Conservation (phyloP, 371 early-diverging fungal genomes). For the Syncephalastrum sp. region DNA sequence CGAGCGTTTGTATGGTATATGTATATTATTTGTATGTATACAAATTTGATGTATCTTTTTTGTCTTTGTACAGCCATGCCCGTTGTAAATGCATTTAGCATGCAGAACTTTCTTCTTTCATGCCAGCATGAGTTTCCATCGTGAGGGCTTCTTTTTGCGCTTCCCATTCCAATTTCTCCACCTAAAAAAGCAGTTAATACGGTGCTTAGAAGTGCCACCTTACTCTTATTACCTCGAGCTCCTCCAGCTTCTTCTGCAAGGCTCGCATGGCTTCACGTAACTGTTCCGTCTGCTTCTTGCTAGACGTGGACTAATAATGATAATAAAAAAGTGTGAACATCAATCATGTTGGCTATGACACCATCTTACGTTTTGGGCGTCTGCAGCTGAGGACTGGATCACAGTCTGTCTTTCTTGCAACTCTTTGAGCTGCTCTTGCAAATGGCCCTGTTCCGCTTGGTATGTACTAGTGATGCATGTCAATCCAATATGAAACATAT, state of each 20-base stretch:
- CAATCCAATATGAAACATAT: no score
- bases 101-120: no score
- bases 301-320: neutral
- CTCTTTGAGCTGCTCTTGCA: neutral
- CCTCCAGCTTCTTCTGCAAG: constrained; percentile 20
- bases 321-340: neutral
- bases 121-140: no score
- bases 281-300: constrained; percentile 16
- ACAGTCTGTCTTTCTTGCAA: neutral
- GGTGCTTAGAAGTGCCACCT: neutral
- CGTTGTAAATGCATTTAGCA: no score
- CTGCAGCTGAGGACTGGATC: neutral
- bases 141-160: constrained; percentile 9
- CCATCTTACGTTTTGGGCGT: constrained; percentile 2
- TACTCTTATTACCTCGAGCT: constrained; percentile 23
- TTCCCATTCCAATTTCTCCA: constrained; percentile 30
- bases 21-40: no score
- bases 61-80: no score
- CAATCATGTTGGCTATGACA: neutral
- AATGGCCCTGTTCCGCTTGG: constrained; percentile 2
- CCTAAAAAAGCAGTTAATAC: constrained; percentile 9
- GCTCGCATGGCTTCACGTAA: constrained; percentile 18
- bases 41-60: no score
- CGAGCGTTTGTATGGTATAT: no score
- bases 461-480: neutral